Base-by-base conservation (phyloP, 805 yeast species). In the Debaryomyces hansenii region DNA sequence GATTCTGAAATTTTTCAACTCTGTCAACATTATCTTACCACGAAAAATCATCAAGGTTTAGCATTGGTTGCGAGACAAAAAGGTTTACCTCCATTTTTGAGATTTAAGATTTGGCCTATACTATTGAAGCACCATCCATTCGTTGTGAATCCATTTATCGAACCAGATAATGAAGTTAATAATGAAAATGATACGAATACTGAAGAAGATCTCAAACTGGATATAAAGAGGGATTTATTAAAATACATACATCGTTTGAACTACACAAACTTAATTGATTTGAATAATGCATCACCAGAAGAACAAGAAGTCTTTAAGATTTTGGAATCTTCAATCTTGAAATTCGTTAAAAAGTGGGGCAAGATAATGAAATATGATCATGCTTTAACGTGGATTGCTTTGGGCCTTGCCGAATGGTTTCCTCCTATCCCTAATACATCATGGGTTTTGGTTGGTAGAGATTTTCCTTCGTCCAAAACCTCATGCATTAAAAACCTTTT, bases 321-420 rank as follows among this genome's bases (percentile, higher is more conserved):
- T 1, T 66, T 89, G 49, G 84, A 86, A 56, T 65, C 69, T 32
- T 75, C 96, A 5, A 78, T 90, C 12, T 58, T 74, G 37, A 76
- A 77, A 46, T 91, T 91, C 59, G 66, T 87, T 34, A 66, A 66
- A 27, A 88, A 88, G 67, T 90, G 96, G 96, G 91, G 94, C 5
- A 72, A 75, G 33, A 74, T 84, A 46, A 79, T 88, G 44, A 83
- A 82, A 54, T 91, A 91, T 61, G 94, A 89, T 63, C 76, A 85
- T 37, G 91, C 95, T 0, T 73, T 90, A 56, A 77, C 92, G 2
- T 90, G 96, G 96, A 80, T 88, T 15, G 97, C 96, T 0, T 67
- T 89, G 28, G 90, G 90, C 9, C 67, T 91, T 38, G 92, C 96
- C 0, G 96, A 90, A 63, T 90, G 96, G 96, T 77, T 82, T 28